Evolutionary conservation across 2,329 filamentous ascomycete species (phyloP).

Genomic region (Ascochyta viciae-villosae): DNA sequence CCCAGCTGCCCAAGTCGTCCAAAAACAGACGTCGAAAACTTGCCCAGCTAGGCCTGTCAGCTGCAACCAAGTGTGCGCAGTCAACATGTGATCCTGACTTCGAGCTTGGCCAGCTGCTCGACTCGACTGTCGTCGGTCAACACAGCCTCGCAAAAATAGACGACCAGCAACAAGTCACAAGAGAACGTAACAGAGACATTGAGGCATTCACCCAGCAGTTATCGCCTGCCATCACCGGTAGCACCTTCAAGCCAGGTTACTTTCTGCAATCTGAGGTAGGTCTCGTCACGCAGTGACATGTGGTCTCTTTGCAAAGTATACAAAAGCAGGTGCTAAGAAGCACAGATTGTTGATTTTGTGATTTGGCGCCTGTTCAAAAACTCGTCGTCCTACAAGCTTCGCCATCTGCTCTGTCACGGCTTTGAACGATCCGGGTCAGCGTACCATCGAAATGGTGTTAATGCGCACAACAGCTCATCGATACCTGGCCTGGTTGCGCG

Average conservation of each 20-base stretch:
- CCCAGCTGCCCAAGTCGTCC: slow-evolving; percentile 70
- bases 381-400: slow-evolving; percentile 61
- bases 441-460: slow-evolving; percentile 35
- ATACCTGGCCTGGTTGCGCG: slow-evolving; percentile 72
- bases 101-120: slow-evolving; percentile 66
- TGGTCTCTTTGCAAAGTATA: background rate
- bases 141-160: slow-evolving; percentile 47
- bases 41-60: slow-evolving; percentile 41
- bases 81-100: slow-evolving; percentile 50
- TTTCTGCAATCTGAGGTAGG: slow-evolving; percentile 55
- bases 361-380: slow-evolving; percentile 79
- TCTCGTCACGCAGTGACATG: slow-evolving; percentile 6
- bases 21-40: slow-evolving; percentile 59
- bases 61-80: slow-evolving; percentile 14
- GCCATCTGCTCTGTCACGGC: slow-evolving; percentile 84
- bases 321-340: slow-evolving; percentile 20
- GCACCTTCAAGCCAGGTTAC: slow-evolving; percentile 41
- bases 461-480: slow-evolving; percentile 49
- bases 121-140: slow-evolving; percentile 71
- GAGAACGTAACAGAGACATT: slow-evolving; percentile 49
- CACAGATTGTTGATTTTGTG: slow-evolving; percentile 58
- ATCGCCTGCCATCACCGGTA: slow-evolving; percentile 39
- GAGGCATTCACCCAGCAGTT: slow-evolving; percentile 55
- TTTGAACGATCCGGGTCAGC: slow-evolving; percentile 63
- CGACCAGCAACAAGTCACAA: slow-evolving; percentile 58